Base-by-base conservation (phyloP, 768 basidiomycete genomes). In the Tephrocybe sp. region DNA sequence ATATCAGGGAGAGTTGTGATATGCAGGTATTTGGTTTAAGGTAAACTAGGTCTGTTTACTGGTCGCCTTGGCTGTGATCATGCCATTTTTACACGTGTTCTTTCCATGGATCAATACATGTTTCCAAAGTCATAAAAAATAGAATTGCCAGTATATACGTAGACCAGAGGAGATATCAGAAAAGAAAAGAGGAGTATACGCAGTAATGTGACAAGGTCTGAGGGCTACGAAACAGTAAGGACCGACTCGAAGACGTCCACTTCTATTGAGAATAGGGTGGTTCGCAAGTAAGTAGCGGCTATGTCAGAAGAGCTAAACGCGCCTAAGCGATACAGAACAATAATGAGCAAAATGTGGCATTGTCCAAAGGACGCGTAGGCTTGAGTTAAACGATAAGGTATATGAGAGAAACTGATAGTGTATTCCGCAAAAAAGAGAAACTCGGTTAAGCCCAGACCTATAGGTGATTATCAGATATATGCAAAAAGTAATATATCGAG, bases 391-490 rank as follows among this genome's bases (percentile, higher is more conserved):
- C 55, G 53, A 59, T 50, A 60, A 48, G 59, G 60, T 59, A 62
- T 65, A 56, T 55, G 53, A 45, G 25, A 37, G 30, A 58, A 37
- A 52, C 33, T 38, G 48, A 59, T 53, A 53, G 32, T 50, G 54
- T 58, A 56, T 45, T 55, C 53, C 48, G 45, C 40, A 32, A 45
- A 37, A 32, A 41, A 20, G 21, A 45, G n/a, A n/a, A n/a, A 45
- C n/a, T 20, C 37, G 60, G 67, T 82, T 77, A 93, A 75, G 90
- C 90, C 90, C 90, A 93, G 50, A 93, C 90, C 90, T 93, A 56
- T 21, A 45, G 50, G 49, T 17, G 38, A 38, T 58, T 36, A 61
- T 62, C 20, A 57, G 57, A 34, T 33, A 28, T n/a, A 51, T 44
- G 14, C 2, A 11, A 10, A 28, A 17, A 20, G 14, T 33, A 18